Base-by-base conservation (phyloP, 129 eudicot genomes). In the Apium graveolens region DNA sequence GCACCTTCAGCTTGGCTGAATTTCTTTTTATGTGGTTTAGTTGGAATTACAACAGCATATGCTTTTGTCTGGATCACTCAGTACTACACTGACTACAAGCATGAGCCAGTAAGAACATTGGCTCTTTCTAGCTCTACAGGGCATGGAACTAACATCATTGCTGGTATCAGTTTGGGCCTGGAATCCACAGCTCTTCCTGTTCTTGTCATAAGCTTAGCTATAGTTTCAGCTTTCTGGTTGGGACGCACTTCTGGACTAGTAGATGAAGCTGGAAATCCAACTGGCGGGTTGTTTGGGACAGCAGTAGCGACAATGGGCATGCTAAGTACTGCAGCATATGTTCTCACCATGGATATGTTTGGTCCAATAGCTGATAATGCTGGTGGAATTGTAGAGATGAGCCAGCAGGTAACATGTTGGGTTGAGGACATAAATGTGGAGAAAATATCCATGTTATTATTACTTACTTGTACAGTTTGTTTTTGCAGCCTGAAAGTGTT, bases 301-400 rank as follows among this genome's bases (percentile, higher is more conserved):
- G 99, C 99, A 55, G 99, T 96, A 62, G 99, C 99, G 51, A 92
- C 99, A 18, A 92, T 96, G 97, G 99, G 99, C 34, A 96, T 96
- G 99, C 93, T 96, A 68, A 96, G 99, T 75, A 96, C 99, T 17
- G 97, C 97, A 53, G 99, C 97, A 21, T 92, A 90, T 87, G 97
- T 92, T 68, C 95, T 96, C 72, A 92, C 99, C 12, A 96, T 96
- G 97, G 99, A 96, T 79, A 92, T 92, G 97, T 96, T 92, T 90
- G 99, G 99, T 75, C 99, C 97, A 45, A 96, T 96, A 83, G 97
- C 97, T 76, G 99, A 96, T 83, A 96, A 96, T 86, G 99, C 99
- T 44, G 99, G 99, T 79, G 99, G 99, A 80, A 96, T 96, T 81
- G 99, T 90, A 62, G 99, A 96, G 89, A 96, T 96, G 99, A 96